These are phyloP conservation scores for Escallonia rubra DNA, from an alignment of 129 eudicot genomes.

Conservation along the genomic window DNA sequence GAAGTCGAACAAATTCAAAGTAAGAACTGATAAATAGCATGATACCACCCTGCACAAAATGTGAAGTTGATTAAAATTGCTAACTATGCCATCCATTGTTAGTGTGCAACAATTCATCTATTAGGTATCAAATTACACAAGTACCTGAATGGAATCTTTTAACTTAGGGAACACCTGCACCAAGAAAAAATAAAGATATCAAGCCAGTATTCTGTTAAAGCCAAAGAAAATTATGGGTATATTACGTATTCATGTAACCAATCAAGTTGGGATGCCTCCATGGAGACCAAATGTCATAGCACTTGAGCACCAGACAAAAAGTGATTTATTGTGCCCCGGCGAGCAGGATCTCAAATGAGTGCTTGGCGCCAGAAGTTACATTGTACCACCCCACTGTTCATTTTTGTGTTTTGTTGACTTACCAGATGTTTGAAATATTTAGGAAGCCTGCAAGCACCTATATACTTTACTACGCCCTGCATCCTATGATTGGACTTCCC, in stretches of 20 bases:
- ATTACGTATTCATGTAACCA: neutral
- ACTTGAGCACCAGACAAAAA: too few relatives aligned
- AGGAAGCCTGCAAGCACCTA: too few relatives aligned
- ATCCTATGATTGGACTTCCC: too few relatives aligned
- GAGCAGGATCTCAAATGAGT: too few relatives aligned
- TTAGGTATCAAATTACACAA: neutral
- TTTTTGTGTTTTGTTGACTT: too few relatives aligned
- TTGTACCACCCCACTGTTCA: too few relatives aligned
- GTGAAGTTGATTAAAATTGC: neutral
- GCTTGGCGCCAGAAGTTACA: too few relatives aligned
- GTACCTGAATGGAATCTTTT: conserved; percentile 90
- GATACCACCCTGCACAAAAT: conserved; percentile 64
- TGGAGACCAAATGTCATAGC: neutral
- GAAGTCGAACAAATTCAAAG: conserved; percentile 74
- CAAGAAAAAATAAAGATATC: neutral
- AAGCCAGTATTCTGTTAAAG: neutral
- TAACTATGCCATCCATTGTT: neutral
- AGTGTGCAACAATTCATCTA: neutral
- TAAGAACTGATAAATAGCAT: conserved; percentile 79
- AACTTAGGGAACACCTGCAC: conserved; percentile 86
- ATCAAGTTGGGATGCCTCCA: neutral
- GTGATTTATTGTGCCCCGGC: too few relatives aligned
- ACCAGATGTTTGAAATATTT: too few relatives aligned
- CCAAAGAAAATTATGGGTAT: neutral
- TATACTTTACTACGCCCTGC: too few relatives aligned